Conservation (phyloP, 1,284 basidiomycete genomes). For the Microbotryum saponariae region DNA sequence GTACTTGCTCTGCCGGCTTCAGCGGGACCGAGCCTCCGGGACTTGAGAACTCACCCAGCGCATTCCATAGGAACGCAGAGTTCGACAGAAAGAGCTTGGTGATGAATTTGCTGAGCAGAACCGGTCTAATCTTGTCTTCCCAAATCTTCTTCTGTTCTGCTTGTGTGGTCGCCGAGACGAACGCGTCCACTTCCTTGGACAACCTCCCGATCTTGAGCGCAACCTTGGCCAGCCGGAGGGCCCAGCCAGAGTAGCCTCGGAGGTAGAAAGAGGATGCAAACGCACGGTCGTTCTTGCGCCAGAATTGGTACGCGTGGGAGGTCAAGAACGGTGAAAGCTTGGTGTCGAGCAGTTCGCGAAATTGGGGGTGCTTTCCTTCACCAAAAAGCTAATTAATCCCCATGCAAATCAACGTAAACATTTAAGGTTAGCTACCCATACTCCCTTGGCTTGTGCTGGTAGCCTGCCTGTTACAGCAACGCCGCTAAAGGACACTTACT, state of each 20-base stretch:
- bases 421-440: neutral
- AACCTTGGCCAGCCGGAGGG: conserved; percentile 57
- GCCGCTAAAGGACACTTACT: conserved; percentile 13
- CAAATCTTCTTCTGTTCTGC: conserved; percentile 62
- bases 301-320: conserved; percentile 67
- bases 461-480: too few relatives aligned
- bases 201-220: conserved; percentile 59
- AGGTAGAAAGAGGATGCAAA: conserved; percentile 65
- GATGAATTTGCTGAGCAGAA: conserved; percentile 60
- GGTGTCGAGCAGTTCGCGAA: conserved; percentile 58
- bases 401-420: neutral
- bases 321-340: conserved; percentile 65
- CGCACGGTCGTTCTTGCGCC: conserved; percentile 55
- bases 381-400: conserved; percentile 53
- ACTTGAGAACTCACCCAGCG: conserved; percentile 51
- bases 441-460: too few relatives aligned
- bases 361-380: conserved; percentile 55
- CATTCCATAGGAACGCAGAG: conserved; percentile 66
- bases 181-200: conserved; percentile 50
- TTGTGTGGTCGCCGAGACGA: conserved; percentile 54
- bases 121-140: conserved; percentile 54
- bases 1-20: neutral
- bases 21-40: too few relatives aligned
- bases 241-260: conserved; percentile 64
- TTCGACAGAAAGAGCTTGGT: conserved; percentile 51